Evolutionary conservation across 179 eudicot genomes (phyloP).

Genomic region (Patellifolia procumbens): DNA sequence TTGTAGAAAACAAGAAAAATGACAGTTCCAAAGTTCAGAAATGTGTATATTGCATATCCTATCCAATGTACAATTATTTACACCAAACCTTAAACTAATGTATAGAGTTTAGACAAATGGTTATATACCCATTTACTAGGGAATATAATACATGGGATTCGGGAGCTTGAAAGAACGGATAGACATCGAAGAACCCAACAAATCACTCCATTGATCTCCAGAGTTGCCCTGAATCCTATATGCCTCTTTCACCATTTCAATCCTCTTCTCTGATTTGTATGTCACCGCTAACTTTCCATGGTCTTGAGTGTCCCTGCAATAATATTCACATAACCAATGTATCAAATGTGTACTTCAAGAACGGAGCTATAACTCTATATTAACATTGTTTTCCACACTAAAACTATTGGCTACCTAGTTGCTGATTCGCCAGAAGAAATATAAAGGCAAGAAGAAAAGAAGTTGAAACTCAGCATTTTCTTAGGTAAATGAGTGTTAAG

Average conservation of each 20-base stretch:
- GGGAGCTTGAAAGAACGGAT: constrained; percentile 82
- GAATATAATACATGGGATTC: constrained; percentile 85
- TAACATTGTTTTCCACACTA: background rate
- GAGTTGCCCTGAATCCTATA: constrained; percentile 70
- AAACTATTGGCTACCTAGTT: background rate
- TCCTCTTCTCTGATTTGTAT: constrained; percentile 78
- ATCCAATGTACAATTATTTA: background rate
- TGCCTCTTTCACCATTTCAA: constrained; percentile 62
- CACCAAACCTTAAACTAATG: constrained; percentile 1
- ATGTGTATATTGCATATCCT: background rate
- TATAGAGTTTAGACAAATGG: background rate
- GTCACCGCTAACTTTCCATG: constrained; percentile 52
- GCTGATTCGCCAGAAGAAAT: background rate
- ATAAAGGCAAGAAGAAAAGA: background rate
- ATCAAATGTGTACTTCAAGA: background rate
- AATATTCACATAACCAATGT: background rate
- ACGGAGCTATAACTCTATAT: background rate
- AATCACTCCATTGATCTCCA: constrained; percentile 95
- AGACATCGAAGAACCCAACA: constrained; percentile 60
- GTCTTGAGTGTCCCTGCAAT: constrained; percentile 55
- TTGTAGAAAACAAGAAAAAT: background rate
- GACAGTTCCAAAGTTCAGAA: background rate
- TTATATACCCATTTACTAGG: constrained; percentile 28
- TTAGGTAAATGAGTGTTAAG: background rate
- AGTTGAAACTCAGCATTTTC: background rate